A percentile compares a stretch with the other conserved stretches of the same genome.
phyloP scores from a whole-genome alignment of 2,329 filamentous ascomycete species.

The Aspergillus sp. region DNA sequence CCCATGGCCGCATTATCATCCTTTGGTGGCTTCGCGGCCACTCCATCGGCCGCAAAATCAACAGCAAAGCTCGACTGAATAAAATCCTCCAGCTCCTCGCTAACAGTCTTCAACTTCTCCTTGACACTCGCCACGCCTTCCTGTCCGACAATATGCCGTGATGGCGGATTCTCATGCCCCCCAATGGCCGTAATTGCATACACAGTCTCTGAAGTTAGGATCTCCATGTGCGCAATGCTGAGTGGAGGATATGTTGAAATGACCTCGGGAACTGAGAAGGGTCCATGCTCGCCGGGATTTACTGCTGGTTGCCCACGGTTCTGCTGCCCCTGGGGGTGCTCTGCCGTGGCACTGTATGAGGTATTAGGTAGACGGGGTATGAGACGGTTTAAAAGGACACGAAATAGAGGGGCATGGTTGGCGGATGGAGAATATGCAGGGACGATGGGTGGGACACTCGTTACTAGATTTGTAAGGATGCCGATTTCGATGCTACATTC shows the following conservation, averaged over 20 bases:
- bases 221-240: conserved; percentile 58
- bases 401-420: conserved; percentile 69
- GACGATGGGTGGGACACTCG: conserved; percentile 68
- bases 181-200: conserved; percentile 86
- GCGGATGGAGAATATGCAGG: conserved; percentile 58
- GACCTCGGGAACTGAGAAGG: conserved; percentile 38
- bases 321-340: too few relatives aligned
- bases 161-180: conserved; percentile 90
- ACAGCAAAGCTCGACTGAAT: conserved; percentile 80
- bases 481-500: conserved; percentile 92
- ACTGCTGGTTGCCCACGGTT: conserved; percentile 5
- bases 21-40: conserved; percentile 13
- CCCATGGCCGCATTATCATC: conserved; percentile 12
- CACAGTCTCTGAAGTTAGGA: conserved; percentile 77
- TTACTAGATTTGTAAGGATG: conserved; percentile 77
- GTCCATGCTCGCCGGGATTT: conserved; percentile 23
- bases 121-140: conserved; percentile 83
- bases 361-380: conserved; percentile 60
- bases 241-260: conserved; percentile 68
- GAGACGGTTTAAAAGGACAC: conserved; percentile 73
- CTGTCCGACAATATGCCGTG: conserved; percentile 83
- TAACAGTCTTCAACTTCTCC: conserved; percentile 93
- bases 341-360: conserved; percentile 4
- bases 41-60: conserved; percentile 44
- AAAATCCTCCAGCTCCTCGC: conserved; percentile 93